Evolutionary conservation across 1,284 basidiomycete genomes (phyloP), one percentile per base, ranked within the genome.

Genomic region (Sphagnurus paluster): DNA sequence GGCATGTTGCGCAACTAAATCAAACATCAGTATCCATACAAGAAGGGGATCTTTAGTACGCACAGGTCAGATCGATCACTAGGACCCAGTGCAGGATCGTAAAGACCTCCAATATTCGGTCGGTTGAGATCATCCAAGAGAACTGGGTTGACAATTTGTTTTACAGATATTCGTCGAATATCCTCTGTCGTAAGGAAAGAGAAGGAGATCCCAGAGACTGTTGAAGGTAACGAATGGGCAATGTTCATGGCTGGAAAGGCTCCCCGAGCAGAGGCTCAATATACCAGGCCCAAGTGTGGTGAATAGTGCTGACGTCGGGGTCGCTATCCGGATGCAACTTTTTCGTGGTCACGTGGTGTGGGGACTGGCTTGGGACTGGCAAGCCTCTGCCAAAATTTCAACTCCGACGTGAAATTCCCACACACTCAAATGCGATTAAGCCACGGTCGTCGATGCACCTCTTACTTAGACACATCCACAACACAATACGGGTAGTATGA

Each of bases 71-170:
- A 79, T 50, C 79, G 79, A 59, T 88, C 86, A 67, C 87, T 88
- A 21, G 97, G 97, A 2, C 97, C 97, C 19, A 99, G 83, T 35
- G 91, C 87, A 43, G 94, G 91, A 71, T 99, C 97, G 64, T 99
- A 99, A 42, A 99, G 76, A 51, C 96, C 97, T 17, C 93, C 94
- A 46, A 81, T 74, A 57, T 91, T 98, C 1, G 97, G 97, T 54
- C 90, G 78, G 65, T 96, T 94, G 32, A 97, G 75, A 65, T 95
- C 93, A 75, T 99, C 95, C 57, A 99, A 83, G 46, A 99, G 80
- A 50, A 90, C 78, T 3, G 95, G 90, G 67, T 99, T 99, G 53
- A 92, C 81, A 59, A 99, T 89, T 74, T 98, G 92, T 73, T 96
- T 95, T 61, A 99, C 96, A 14, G 94, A 98, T 64, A 99, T 94